Percentiles rank a stretch among this genome's conserved stretches.
Conservation (phyloP, 345 rosid genomes). For the Acer yangbiense region DNA sequence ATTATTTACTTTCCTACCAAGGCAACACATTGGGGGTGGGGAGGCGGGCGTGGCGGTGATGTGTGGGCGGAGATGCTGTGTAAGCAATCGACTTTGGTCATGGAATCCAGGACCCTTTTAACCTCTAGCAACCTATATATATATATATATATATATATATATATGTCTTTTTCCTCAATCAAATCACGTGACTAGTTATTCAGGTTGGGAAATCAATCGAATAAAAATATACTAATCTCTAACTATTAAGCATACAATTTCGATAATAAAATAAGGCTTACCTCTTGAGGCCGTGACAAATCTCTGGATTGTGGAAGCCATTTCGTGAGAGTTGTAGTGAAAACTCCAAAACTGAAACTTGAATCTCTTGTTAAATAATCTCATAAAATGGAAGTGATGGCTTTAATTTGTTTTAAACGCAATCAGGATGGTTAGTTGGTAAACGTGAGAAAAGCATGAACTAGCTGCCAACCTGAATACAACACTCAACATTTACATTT, state of each 20-base stretch:
- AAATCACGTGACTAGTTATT: neutral
- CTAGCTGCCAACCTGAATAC: constrained; percentile 9
- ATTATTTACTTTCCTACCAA: neutral
- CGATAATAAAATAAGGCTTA: neutral
- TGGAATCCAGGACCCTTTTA: neutral
- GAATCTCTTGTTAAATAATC: neutral
- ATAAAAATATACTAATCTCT: too few relatives aligned
- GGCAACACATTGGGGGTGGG: neutral
- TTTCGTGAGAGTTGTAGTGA: neutral
- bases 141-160: too few relatives aligned
- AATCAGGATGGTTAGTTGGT: neutral
- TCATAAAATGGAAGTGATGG: neutral
- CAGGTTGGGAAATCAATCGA: neutral
- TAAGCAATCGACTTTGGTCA: neutral
- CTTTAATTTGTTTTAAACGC: constrained; percentile 2
- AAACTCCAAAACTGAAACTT: neutral
- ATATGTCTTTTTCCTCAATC: too few relatives aligned
- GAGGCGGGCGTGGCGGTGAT: too few relatives aligned
- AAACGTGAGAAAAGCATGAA: constrained; percentile 18
- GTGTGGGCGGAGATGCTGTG: too few relatives aligned
- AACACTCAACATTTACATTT: constrained; percentile 4
- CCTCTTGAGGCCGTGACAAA: neutral
- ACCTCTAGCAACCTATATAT: neutral
- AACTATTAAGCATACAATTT: neutral
- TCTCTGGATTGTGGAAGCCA: neutral